These are phyloP conservation scores for Dryadomyces quercivorus DNA, from an alignment of 2,329 filamentous ascomycete genomes.

Conservation along the genomic window DNA sequence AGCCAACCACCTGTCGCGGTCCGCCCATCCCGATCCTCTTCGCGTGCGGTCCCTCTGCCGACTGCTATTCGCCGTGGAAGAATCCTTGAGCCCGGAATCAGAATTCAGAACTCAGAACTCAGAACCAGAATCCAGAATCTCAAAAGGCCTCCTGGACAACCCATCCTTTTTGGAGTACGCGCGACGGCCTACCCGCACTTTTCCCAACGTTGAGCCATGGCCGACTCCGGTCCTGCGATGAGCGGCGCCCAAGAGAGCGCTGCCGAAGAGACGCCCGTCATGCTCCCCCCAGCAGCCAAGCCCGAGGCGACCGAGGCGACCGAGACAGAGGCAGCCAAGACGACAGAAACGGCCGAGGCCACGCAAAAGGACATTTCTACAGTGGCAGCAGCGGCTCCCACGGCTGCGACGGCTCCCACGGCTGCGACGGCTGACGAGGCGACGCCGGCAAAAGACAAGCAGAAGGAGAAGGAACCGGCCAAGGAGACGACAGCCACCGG, in stretches of 20 bases:
- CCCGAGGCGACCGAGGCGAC: background rate
- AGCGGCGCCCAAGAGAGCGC: constrained; percentile 13
- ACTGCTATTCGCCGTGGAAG: too few species aligned
- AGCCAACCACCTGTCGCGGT: background rate
- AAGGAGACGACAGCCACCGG: background rate
- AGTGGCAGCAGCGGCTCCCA: background rate
- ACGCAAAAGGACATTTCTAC: background rate
- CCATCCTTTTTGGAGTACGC: too few species aligned
- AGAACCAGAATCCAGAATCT: too few species aligned
- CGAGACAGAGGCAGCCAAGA: too few species aligned
- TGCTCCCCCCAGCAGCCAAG: background rate
- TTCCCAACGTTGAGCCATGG: constrained; percentile 4
- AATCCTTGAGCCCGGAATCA: too few species aligned
- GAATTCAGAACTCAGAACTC: too few species aligned
- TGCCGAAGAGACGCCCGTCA: background rate
- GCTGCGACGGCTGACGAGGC: background rate
- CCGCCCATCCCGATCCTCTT: too few species aligned
- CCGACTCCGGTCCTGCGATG: constrained; percentile 8
- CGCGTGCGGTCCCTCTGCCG: background rate
- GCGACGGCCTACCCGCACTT: background rate
- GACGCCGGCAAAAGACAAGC: background rate
- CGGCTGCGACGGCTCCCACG: background rate
- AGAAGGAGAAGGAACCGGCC: background rate
- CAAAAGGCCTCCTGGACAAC: background rate
- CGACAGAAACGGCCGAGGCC: background rate